Base-by-base conservation (phyloP, 139 green algal genomes). In the Chlamydomonas incerta region DNA sequence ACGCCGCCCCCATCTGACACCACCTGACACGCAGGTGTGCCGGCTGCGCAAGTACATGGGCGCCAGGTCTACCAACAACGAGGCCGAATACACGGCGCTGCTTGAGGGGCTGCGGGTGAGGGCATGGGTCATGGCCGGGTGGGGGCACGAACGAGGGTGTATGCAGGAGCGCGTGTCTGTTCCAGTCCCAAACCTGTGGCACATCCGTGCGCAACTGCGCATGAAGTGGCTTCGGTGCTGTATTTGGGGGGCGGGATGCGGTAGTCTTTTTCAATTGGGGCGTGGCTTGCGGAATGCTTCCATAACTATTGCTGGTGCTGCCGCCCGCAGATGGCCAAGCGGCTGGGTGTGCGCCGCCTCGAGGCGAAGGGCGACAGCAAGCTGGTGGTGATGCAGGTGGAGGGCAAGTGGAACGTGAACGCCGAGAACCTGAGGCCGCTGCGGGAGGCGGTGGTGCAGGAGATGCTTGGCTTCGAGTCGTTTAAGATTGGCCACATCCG, bases 31-130 rank as follows among this genome's bases (percentile, higher is more conserved):
- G 18, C 80, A 86, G 80, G 80, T 79, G 15, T 77, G 68, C 52
- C 52, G 52, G 26, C 68, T 86, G 68, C 80, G 80, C 41, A 80
- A 72, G 68, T 86, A 72, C 68, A 65, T 86, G 80, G 80, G 80
- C 80, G 21, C 33, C 14, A 26, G 11, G 3, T 34, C 2, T 52
- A 86, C 80, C 80, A 86, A 86, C 80, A 86, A 86, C 68, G 80
- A 86, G 68, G 80, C 80, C 33, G 80, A 86, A 52, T 86, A 79
- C 50, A 79, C 68, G 10, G 68, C 80, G 31, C 69, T 86, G 34
- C 33, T 86, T 6, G 80, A 86, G 67, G 80, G 80, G 4, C 67
- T 86, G 11, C 33, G 33, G 80, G 80, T 79, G 68, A 37, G 74
- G 26, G 8, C 0, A 17, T 15, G 5, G 3, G 66, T 31, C 66